Evolutionary conservation across 208 protist genomes (phyloP), one percentile per base, ranked within the genome.

Genomic region (Leishmania tarentolae): DNA sequence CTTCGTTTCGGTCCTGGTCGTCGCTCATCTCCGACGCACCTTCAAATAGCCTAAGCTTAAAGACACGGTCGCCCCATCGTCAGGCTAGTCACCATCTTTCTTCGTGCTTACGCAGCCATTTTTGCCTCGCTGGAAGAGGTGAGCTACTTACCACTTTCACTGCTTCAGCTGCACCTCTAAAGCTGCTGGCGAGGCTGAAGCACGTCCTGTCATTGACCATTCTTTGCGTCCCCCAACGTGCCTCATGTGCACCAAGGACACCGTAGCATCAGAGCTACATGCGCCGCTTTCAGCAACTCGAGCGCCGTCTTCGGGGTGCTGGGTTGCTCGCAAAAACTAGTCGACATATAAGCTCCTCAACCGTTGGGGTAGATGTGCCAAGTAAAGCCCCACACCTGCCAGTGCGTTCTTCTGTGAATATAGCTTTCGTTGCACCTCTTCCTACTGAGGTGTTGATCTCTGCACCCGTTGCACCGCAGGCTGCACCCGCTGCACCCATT

Each of bases 401-500:
- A 47, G 28, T 5, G 28, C 68, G 42, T 53, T 24, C 68, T 46
- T 52, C 40, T 73, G 68, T 15, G 13, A 17, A 40, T 73, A 44
- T 37, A 73, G 40, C 44, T 28, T 46, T 44, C 44, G 68, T 47
- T 24, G 11, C 68, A 52, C 9, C 40, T 52, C 21, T 9, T 73
- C 9, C 9, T 52, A 1, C 68, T 73, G 40, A 73, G 19, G 44
- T 47, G 24, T n/a, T 52, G 68, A 17, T 17, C 7, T 24, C 63
- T 40, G 59, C 63, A 42, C 63, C 63, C 35, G n/a, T 37, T 35
- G 46, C 80, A 21, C 68, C 83, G 19, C 3, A 37, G 71, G 40
- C 73, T 13, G 61, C 53, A 80, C 80, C 81, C 65, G 66, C 77
- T 42, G 37, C 74, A 70, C 86, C 80, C 9, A 66, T 17, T 8